Conservation (phyloP, 78 protist genomes). For the Isochrysis galbana region DNA sequence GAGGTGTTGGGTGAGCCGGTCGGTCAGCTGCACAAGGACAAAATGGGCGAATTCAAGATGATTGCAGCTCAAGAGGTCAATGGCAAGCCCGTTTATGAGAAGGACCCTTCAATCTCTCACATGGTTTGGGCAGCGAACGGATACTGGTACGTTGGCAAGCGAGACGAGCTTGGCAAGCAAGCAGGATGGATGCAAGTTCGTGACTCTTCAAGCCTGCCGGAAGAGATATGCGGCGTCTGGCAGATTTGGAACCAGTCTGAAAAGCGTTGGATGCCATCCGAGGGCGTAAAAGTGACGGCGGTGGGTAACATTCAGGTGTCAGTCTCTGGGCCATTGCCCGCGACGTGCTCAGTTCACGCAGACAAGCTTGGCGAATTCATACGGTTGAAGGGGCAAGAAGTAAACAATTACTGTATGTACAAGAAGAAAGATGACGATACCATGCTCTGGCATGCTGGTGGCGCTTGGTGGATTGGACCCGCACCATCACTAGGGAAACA, state of each 20-base stretch:
- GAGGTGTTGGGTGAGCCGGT: slow-evolving; percentile 12
- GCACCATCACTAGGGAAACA: not conserved
- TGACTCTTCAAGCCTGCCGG: slow-evolving; percentile 2
- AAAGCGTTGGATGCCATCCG: slow-evolving; percentile 11
- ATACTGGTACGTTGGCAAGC: slow-evolving; percentile 28
- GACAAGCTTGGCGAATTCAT: slow-evolving; percentile 16
- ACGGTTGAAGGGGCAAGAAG: not conserved
- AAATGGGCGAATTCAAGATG: slow-evolving; percentile 16
- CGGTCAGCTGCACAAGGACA: not conserved
- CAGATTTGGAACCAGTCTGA: slow-evolving; percentile 15
- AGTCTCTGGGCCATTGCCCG: not conserved
- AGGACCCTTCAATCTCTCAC: slow-evolving; percentile 16
- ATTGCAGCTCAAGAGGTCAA: not conserved
- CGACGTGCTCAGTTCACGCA: not conserved
- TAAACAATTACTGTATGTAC: not conserved
- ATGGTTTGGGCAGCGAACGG: slow-evolving; percentile 25
- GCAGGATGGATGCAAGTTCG: slow-evolving; percentile 27
- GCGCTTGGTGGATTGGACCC: slow-evolving; percentile 9
- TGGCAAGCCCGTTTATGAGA: slow-evolving; percentile 21
- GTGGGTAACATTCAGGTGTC: not conserved
- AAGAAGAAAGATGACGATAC: not conserved
- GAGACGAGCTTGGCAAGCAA: slow-evolving; percentile 25
- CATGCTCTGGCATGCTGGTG: slow-evolving; percentile 17
- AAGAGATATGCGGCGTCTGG: slow-evolving; percentile 13
- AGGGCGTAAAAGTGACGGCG: not conserved